Conservation (phyloP, 805 yeast species). For the Sungouiozyma ichnusensis region DNA sequence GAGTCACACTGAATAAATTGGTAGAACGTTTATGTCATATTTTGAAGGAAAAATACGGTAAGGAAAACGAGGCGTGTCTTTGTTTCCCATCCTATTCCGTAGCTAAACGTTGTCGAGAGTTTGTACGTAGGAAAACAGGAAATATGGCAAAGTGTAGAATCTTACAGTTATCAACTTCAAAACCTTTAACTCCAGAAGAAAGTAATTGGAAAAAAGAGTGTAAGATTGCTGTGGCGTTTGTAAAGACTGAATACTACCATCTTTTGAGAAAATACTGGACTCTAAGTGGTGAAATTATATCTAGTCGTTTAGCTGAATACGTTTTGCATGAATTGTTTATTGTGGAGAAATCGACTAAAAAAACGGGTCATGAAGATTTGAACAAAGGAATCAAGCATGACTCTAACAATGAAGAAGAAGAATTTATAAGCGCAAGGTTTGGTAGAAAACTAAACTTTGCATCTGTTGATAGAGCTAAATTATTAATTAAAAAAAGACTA, state of each 20-base stretch:
- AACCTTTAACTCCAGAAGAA: slow-evolving; percentile 52
- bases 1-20: slow-evolving; percentile 53
- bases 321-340: slow-evolving; percentile 50
- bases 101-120: slow-evolving; percentile 81
- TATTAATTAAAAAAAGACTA: slow-evolving; percentile 63
- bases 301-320: slow-evolving; percentile 83
- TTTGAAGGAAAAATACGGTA: slow-evolving; percentile 61
- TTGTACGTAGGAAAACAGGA: slow-evolving; percentile 40
- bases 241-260: slow-evolving; percentile 45
- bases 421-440: slow-evolving; percentile 77
- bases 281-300: slow-evolving; percentile 93
- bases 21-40: slow-evolving; percentile 46
- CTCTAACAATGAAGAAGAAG: slow-evolving; percentile 18
- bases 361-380: neutral
- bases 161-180: slow-evolving; percentile 60
- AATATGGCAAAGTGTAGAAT: slow-evolving; percentile 39
- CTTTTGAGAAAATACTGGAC: slow-evolving; percentile 90
- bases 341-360: slow-evolving; percentile 22
- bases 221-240: slow-evolving; percentile 69
- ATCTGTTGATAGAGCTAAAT: slow-evolving; percentile 66
- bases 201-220: slow-evolving; percentile 51
- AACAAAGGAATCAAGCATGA: neutral
- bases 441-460: slow-evolving; percentile 74
- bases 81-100: slow-evolving; percentile 67
- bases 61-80: slow-evolving; percentile 65